Conservation (phyloP, 805 yeast species). For the Suhomyces faveliae region DNA sequence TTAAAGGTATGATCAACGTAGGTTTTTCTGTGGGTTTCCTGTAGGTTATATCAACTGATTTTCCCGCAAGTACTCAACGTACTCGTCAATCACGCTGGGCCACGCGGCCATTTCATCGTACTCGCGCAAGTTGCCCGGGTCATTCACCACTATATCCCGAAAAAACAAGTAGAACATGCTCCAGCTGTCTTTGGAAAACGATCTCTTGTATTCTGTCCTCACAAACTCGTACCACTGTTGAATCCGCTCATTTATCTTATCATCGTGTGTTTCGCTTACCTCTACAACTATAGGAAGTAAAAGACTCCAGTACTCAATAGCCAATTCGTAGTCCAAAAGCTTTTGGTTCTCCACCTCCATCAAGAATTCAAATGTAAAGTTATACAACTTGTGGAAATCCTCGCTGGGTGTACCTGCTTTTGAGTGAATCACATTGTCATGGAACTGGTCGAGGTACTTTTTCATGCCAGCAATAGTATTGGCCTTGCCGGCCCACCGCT, state of each 20-base stretch:
- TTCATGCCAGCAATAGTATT: conserved; percentile 49
- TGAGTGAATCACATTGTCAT: conserved; percentile 9
- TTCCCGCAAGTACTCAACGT: conserved; percentile 55
- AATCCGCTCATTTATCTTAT: conserved; percentile 25
- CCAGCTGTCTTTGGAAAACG: conserved; percentile 78
- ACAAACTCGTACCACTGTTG: conserved; percentile 63
- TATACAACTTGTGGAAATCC: conserved; percentile 60
- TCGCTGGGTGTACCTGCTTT: conserved; percentile 11
- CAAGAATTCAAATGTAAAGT: conserved; percentile 66
- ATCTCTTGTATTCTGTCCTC: conserved; percentile 37
- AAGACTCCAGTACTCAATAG: conserved; percentile 75
- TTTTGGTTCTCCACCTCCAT: conserved; percentile 57
- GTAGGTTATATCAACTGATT: conserved; percentile 12
- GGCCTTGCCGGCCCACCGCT: conserved; percentile 51
- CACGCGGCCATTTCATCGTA: conserved; percentile 86
- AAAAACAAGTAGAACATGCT: conserved; percentile 73
- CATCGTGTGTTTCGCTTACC: conserved; percentile 5
- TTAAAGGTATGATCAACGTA: too few relatives aligned
- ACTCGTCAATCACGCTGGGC: conserved; percentile 89
- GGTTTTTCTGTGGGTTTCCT: too few relatives aligned
- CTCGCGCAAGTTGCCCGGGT: conserved; percentile 46
- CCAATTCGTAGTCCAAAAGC: conserved; percentile 55
- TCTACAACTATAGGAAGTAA: conserved; percentile 38
- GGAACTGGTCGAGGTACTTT: conserved; percentile 14
- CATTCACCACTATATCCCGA: conserved; percentile 43